These are phyloP conservation scores for Cucurbita moschata DNA, from an alignment of 306 rosid genomes.

Conservation along the genomic window DNA sequence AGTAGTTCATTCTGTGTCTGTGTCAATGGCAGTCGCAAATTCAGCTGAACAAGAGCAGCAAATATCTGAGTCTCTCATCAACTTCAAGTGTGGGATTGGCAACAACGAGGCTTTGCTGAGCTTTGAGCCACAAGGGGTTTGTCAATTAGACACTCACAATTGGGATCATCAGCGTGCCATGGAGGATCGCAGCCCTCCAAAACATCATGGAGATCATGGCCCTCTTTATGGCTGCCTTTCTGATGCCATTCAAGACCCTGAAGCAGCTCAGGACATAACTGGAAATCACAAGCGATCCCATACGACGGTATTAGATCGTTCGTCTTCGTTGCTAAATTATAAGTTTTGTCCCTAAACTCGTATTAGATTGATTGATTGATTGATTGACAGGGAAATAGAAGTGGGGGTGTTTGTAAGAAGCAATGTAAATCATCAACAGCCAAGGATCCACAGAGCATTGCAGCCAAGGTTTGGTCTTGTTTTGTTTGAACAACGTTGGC, in stretches of 20 bases:
- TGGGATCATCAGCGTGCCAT: conserved; percentile 25
- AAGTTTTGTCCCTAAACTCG: not conserved
- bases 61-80: conserved; percentile 20
- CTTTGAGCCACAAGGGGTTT: conserved; percentile 32
- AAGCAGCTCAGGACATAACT: conserved; percentile 13
- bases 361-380: not conserved
- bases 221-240: conserved; percentile 40
- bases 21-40: conserved; percentile 7
- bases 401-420: conserved; percentile 31
- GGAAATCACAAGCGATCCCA: conserved; percentile 34
- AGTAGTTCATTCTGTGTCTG: conserved; percentile 8
- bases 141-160: conserved; percentile 9
- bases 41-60: conserved; percentile 6
- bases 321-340: not conserved
- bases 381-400: conserved; percentile 33
- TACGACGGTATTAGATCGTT: conserved; percentile 16
- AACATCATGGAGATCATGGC: conserved; percentile 13
- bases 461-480: conserved; percentile 70
- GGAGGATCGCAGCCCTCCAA: conserved; percentile 18
- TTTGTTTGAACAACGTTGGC: not conserved
- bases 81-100: conserved; percentile 31
- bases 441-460: conserved; percentile 80
- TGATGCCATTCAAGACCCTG: conserved; percentile 26
- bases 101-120: conserved; percentile 41
- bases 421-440: conserved; percentile 42